Base-by-base conservation (phyloP, 1,284 basidiomycete genomes). In the Testicularia cyperi region DNA sequence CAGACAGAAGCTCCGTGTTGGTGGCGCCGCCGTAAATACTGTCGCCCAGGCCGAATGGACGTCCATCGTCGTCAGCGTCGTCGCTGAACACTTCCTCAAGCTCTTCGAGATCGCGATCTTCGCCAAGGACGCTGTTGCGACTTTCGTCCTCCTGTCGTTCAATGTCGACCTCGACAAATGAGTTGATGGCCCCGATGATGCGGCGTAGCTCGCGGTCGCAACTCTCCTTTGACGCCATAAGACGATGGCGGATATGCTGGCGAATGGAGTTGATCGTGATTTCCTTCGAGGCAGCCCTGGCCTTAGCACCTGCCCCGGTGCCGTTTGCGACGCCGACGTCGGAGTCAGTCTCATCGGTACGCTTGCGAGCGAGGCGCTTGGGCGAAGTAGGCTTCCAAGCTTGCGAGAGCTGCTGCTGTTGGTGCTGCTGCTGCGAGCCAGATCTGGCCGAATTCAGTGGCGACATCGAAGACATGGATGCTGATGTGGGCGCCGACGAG, bases 171-270 rank as follows among this genome's bases (percentile, higher is more conserved):
- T 98, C 94, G 65, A 96, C 95, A 79, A 90, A 96, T 22, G 84
- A 79, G 53, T 92, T 94, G 80, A 98, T 92, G 48, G 86, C 88
- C 75, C 88, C 86, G 42, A 94, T 88, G 70, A 96, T 88, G 68
- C 89, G 86, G 72, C 87, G 85, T 10, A 98, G 83, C 73, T 95
- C 91, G 79, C 88, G 88, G 82, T 98, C 92, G 80, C 94, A 98
- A 64, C 89, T 88, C 43, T 88, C 85, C 81, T 98, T 98, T 48
- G 94, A 92, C 1, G 87, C 87, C 77, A 88, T 88, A 77, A 97
- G 85, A 44, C 94, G 87, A 67, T 91, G 85, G 35, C 88, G 90
- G 70, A 97, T 90, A 80, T 97, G 92, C 49, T 90, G 85, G 44
- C 89, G 83, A 54, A 97, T 92, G 69, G 92, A 94, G 32, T 68